These are phyloP conservation scores for Mallotus japonicus DNA, from an alignment of 441 rosid species.

Conservation along the genomic window DNA sequence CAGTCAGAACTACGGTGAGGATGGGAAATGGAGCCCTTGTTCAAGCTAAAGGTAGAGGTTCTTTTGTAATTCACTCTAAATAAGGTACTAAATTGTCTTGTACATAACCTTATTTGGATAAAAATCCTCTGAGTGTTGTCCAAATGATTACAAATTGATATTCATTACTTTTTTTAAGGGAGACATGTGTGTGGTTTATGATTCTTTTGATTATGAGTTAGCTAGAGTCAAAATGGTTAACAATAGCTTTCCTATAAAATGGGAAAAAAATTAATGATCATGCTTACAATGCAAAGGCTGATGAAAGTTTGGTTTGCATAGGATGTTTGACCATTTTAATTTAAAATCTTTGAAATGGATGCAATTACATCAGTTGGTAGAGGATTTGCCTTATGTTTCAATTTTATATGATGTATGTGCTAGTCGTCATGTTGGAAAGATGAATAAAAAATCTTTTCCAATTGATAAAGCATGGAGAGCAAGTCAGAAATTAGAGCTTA, in stretches of 20 bases:
- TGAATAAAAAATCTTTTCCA: background rate
- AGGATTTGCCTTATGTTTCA: background rate
- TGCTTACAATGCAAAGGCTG: background rate
- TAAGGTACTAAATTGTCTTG: background rate
- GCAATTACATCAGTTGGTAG: background rate
- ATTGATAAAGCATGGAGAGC: background rate
- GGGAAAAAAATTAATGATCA: background rate
- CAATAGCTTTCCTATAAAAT: background rate
- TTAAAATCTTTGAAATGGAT: background rate
- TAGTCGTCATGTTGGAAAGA: background rate
- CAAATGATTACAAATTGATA: background rate
- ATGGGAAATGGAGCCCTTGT: background rate
- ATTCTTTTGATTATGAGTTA: background rate
- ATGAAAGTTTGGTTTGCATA: background rate
- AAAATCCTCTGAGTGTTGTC: background rate
- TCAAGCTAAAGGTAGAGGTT: conserved; percentile 1
- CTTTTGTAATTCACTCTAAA: background rate
- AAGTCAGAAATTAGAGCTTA: background rate
- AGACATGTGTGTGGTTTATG: background rate
- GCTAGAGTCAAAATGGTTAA: background rate
- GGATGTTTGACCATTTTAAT: background rate
- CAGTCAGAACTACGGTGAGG: background rate
- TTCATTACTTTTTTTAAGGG: background rate
- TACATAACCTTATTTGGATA: background rate
- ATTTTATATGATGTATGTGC: background rate